A percentile compares a stretch with the other conserved stretches of the same genome.
These are phyloP conservation scores for Penicillium digitatum DNA, from an alignment of 2,329 filamentous ascomycete species.

Conservation along the genomic window DNA sequence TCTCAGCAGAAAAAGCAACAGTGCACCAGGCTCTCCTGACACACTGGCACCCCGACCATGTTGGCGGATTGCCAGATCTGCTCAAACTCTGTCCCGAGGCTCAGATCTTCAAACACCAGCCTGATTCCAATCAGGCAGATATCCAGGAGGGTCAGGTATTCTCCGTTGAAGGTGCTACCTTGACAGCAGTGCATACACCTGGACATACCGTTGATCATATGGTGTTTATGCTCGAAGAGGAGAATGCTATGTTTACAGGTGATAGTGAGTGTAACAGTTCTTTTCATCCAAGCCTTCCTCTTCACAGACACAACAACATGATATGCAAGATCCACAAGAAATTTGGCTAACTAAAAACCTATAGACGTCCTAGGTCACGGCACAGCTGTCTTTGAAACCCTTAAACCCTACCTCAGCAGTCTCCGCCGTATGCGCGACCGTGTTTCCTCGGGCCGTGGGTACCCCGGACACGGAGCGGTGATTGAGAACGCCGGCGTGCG, in stretches of 20 bases:
- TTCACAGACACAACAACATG: background rate
- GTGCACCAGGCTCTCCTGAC: conserved; percentile 72
- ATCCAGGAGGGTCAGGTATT: conserved; percentile 57
- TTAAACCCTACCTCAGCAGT: conserved; percentile 64
- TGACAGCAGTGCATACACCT: conserved; percentile 64
- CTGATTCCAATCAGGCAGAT: conserved; percentile 48
- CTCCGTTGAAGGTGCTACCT: conserved; percentile 52
- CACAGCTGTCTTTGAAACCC: conserved; percentile 78
- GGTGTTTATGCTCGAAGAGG: conserved; percentile 69
- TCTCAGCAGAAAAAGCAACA: conserved; percentile 64
- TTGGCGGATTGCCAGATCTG: conserved; percentile 69
- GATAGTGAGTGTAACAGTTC: conserved; percentile 53
- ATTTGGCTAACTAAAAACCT: background rate
- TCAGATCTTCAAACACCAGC: conserved; percentile 63
- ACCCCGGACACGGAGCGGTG: conserved; percentile 82
- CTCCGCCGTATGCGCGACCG: conserved; percentile 65
- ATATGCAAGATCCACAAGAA: background rate
- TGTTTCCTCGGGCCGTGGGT: conserved; percentile 58
- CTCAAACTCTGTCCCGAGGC: conserved; percentile 59
- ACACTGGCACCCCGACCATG: conserved; percentile 90
- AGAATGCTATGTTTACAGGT: conserved; percentile 80
- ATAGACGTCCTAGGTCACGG: conserved; percentile 75
- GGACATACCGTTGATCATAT: conserved; percentile 83
- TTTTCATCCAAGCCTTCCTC: background rate
- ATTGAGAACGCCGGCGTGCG: conserved; percentile 67